These are phyloP conservation scores for Cystoisospora suis DNA, from an alignment of 169 alveolate species.

Conservation along the genomic window DNA sequence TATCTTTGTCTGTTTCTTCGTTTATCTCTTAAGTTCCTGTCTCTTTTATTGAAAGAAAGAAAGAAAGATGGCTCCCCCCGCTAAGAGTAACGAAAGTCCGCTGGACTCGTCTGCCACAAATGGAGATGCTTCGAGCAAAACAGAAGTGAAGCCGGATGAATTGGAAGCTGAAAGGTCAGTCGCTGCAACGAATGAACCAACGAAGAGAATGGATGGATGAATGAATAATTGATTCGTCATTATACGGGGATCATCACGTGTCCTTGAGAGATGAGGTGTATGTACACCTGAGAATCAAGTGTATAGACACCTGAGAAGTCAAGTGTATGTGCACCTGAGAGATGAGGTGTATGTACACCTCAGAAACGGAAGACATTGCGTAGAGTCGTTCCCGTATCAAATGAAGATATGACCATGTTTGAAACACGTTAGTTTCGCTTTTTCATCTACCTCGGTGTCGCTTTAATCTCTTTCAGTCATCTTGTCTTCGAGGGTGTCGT, in stretches of 20 bases:
- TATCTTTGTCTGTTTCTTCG: not conserved
- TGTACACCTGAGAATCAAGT: not conserved
- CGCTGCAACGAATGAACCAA: not conserved
- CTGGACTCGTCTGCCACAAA: not conserved
- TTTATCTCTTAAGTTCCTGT: not conserved
- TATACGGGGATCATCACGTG: not conserved
- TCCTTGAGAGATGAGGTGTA: not conserved
- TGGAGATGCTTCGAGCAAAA: not conserved
- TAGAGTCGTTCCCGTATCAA: no score
- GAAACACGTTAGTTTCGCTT: no score
- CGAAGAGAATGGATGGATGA: not conserved
- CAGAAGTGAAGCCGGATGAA: no score
- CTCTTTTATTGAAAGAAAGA: no score
- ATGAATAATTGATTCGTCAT: not conserved
- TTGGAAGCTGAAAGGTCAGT: not conserved
- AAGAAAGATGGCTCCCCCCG: not conserved
- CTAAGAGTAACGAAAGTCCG: not conserved
- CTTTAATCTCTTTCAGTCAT: no score
- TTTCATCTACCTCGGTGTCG: no score
- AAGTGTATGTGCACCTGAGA: no score
- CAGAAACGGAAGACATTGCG: no score
- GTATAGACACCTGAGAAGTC: not conserved
- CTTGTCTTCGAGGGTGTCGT: no score
- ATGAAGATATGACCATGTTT: no score
- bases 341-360: no score